phyloP scores from a whole-genome alignment of 2,329 filamentous ascomycete genomes.

The Camillea tinctor region DNA sequence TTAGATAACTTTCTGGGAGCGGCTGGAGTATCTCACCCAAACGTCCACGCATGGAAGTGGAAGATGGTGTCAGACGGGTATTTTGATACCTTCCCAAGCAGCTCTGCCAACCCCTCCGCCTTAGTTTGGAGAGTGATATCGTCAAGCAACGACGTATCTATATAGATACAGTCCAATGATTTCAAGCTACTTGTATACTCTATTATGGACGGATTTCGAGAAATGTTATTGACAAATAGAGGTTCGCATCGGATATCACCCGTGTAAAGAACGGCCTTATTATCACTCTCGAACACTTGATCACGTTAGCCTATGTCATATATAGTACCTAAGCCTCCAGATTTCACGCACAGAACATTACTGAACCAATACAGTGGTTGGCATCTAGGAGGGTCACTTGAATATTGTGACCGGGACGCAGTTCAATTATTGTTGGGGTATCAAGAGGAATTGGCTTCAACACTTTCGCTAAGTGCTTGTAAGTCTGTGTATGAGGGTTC shows the following conservation, averaged over 20 bases:
- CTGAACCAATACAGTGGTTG: slow-evolving; percentile 86
- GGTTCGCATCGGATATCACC: slow-evolving; percentile 83
- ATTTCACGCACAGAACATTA: slow-evolving; percentile 70
- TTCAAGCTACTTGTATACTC: slow-evolving; percentile 69
- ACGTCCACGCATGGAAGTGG: slow-evolving; percentile 87
- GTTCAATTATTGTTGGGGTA: slow-evolving; percentile 73
- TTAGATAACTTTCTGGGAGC: background rate
- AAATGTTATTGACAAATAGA: slow-evolving; percentile 78
- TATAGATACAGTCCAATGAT: slow-evolving; percentile 75
- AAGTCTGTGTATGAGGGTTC: slow-evolving; percentile 64
- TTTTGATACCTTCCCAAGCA: slow-evolving; percentile 63
- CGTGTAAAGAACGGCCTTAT: slow-evolving; percentile 78
- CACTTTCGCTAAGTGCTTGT: slow-evolving; percentile 70
- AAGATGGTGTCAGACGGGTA: slow-evolving; percentile 78
- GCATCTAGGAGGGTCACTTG: slow-evolving; percentile 85
- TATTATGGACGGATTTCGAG: slow-evolving; percentile 69
- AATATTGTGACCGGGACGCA: slow-evolving; percentile 66
- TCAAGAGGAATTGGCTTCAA: slow-evolving; percentile 80
- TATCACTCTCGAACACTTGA: slow-evolving; percentile 69
- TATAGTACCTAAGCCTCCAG: background rate
- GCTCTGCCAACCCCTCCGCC: slow-evolving; percentile 71
- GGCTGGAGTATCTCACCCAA: slow-evolving; percentile 48
- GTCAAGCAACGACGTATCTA: slow-evolving; percentile 76
- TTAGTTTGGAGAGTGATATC: slow-evolving; percentile 57
- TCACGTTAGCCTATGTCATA: slow-evolving; percentile 1